phyloP scores from a whole-genome alignment of 2,329 filamentous ascomycete genomes.

The Verticillium klebahnii region DNA sequence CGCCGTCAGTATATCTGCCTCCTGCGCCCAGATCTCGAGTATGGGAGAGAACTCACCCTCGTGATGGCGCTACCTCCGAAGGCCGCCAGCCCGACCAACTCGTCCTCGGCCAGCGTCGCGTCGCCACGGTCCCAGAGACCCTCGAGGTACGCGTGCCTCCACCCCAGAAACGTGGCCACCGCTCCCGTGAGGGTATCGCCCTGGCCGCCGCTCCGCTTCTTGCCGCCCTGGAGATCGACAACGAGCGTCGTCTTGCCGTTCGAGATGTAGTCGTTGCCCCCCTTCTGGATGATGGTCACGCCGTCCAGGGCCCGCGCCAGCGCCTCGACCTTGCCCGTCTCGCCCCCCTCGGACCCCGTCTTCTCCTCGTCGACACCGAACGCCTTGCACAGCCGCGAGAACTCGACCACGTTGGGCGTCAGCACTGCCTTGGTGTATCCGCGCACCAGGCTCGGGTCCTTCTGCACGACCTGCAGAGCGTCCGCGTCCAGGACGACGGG shows the following conservation, averaged over 20 bases:
- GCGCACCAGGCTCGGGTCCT: slow-evolving; percentile 68
- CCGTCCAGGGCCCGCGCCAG: slow-evolving; percentile 76
- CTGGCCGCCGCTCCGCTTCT: slow-evolving; percentile 90
- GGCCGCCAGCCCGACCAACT: slow-evolving; percentile 71
- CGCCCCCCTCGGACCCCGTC: slow-evolving; percentile 28
- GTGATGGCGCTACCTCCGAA: slow-evolving; percentile 87
- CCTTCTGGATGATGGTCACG: slow-evolving; percentile 90
- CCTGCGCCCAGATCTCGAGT: neutral
- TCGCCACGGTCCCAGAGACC: slow-evolving; percentile 56
- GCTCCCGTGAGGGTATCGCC: slow-evolving; percentile 92
- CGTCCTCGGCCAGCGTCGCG: slow-evolving; percentile 37
- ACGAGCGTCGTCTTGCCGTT: slow-evolving; percentile 72
- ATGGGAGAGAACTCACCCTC: slow-evolving; percentile 49
- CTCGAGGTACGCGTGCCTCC: slow-evolving; percentile 83
- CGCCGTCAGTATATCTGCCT: neutral
- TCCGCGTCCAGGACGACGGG: slow-evolving; percentile 92
- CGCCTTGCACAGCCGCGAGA: slow-evolving; percentile 72
- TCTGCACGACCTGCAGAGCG: slow-evolving; percentile 73
- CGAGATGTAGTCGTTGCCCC: slow-evolving; percentile 73
- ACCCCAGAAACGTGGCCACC: slow-evolving; percentile 83
- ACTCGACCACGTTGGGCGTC: slow-evolving; percentile 94
- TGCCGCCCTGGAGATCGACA: slow-evolving; percentile 73
- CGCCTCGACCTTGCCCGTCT: slow-evolving; percentile 51
- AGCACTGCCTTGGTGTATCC: slow-evolving; percentile 83
- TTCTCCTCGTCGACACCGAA: slow-evolving; percentile 58